Base-by-base conservation (phyloP, 768 basidiomycete genomes). In the Lentinula lateritia region DNA sequence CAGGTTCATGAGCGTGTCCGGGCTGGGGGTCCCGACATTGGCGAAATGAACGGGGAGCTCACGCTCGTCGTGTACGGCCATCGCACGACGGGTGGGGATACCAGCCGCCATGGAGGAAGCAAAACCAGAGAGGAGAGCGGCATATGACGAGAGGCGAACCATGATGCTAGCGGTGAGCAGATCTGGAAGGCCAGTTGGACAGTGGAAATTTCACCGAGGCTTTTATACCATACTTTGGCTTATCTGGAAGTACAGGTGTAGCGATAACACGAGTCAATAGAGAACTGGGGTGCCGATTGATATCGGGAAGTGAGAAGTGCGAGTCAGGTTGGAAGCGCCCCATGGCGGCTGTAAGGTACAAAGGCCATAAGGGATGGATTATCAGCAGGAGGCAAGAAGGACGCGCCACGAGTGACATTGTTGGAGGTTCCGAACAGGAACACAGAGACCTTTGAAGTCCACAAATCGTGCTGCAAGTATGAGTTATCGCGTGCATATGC, bases 1-100 rank as follows among this genome's bases (percentile, higher is more conserved):
- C 46, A 79, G 66, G 58, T 70, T 73, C 43, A 81, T 68, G 13
- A 66, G 62, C 0, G 69, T 63, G 57, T 73, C 69, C 2, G 68
- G 62, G 6, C 71, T 54, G 2, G 76, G 74, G 38, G 70, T 52
- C 20, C 73, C 74, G 15, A 61, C 62, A 48, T 62, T 58, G 18
- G 66, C 57, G 65, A 76, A 77, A 18, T 67, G 70, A 2, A 62
- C 41, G 5, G 75, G 75, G 16, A 68, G 64, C 0, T 50, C 42
- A 1, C 63, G 56, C 16, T 65, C 53, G 54, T 74, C 75, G 60
- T 72, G 75, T 38, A 76, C 68, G 54, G 39, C 52, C 62, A 61
- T 64, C 6, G 50, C 20, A 39, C 59, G 48, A 50, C 59, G 59
- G 52, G 38, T 52, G 35, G 59, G 59, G 13, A 50, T 52, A 52